These are phyloP conservation scores for Trichaptum fuscoviolaceum DNA, from an alignment of 768 basidiomycete species.

Conservation along the genomic window DNA sequence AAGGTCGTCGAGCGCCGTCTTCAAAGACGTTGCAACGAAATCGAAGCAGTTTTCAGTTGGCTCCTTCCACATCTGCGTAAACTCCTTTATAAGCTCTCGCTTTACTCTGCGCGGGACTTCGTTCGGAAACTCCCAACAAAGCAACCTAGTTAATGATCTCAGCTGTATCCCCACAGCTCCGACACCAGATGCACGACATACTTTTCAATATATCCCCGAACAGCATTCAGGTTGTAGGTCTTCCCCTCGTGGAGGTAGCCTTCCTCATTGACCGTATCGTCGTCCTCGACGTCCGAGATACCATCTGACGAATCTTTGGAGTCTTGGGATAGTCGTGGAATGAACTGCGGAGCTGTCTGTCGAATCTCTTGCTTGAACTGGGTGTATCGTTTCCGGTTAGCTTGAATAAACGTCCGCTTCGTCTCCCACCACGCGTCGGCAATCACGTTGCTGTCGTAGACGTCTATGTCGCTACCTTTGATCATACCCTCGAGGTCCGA, in stretches of 20 bases:
- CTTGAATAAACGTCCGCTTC: conserved; percentile 33
- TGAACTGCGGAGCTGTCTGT: conserved; percentile 37
- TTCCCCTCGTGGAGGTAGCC: background rate
- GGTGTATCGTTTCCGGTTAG: conserved; percentile 28
- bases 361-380: conserved; percentile 31
- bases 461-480: conserved; percentile 35
- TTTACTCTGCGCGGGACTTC: conserved; percentile 38
- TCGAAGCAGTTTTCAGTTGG: conserved; percentile 33
- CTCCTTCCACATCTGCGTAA: conserved; percentile 30
- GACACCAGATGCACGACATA: conserved; percentile 17
- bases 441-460: conserved; percentile 17
- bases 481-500: conserved; percentile 28
- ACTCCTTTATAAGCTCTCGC: conserved; percentile 28
- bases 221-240: conserved; percentile 26
- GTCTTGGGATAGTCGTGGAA: conserved; percentile 23
- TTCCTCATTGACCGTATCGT: conserved; percentile 13
- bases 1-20: conserved; percentile 22
- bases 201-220: conserved; percentile 32
- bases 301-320: conserved; percentile 9
- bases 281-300: background rate
- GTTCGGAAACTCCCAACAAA: conserved; percentile 38
- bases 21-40: conserved; percentile 26
- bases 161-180: background rate
- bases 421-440: conserved; percentile 25
- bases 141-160: conserved; percentile 25